Base-by-base conservation (phyloP, 176 grass and related monocot genomes). In the Zea luxurians region DNA sequence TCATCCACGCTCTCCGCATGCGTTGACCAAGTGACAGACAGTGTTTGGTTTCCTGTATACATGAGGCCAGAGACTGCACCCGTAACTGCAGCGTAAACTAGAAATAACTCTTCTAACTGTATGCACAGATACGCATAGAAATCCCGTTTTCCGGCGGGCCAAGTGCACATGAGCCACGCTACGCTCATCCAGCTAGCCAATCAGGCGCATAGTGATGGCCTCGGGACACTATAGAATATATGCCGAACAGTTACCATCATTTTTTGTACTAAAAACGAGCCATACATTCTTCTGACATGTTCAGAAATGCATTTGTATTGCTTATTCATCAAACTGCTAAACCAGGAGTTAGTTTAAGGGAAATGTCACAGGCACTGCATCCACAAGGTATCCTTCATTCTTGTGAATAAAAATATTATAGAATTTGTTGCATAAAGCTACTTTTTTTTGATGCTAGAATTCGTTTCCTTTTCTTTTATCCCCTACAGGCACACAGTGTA, bases 181-280 rank as follows among this genome's bases (percentile, higher is more conserved):
- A 27, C 27, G 27, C 27, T 27, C 1, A 27, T 27, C 27, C 27
- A 27, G 27, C 27, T 27, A 27, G 27, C 27, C 27, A 27, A 27
- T 27, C 27, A 27, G 27, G 27, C 27, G 27, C 27, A 27, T 27
- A 27, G 27, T 27, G 82, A 76, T 86, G 84, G 70, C 84, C 72
- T 68, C 91, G 91, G 91, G 84, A 91, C 79, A 75, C 84, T 60
- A 91, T 72, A 63, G 70, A 89, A 81, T 47, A 38, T 86, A 89
- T 88, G 58, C 70, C 12, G 55, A 78, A 21, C 70, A 80, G 70
- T 58, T 86, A 47, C 86, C 61, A 37, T 70, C 71, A 3, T 46
- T 83, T 46, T 76, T 80, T 70, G 38, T 74, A 81, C 74, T 35
- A 37, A 45, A 63, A 72, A 85, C 65, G 78, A 85, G 75, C 4